These are phyloP conservation scores for Diaporthe vexans DNA, from an alignment of 2,329 filamentous ascomycete genomes.

Conservation along the genomic window DNA sequence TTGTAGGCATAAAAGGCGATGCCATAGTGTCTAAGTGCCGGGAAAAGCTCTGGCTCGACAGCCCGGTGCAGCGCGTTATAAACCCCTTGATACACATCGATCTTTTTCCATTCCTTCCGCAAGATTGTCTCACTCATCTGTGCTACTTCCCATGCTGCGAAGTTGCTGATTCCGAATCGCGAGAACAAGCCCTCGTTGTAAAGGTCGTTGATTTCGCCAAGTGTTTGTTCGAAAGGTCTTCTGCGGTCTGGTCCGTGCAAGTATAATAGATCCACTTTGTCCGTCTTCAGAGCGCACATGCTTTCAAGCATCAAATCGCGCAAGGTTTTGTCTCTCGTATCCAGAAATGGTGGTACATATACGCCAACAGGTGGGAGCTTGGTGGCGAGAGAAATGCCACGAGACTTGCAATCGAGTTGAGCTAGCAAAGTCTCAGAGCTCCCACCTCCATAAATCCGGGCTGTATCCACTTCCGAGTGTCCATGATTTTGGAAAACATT, in stretches of 20 bases:
- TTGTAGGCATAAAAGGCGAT: slow-evolving; percentile 58
- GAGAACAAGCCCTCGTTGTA: slow-evolving; percentile 60
- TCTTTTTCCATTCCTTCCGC: slow-evolving; percentile 56
- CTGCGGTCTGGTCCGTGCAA: slow-evolving; percentile 64
- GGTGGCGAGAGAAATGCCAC: slow-evolving; percentile 58
- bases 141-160: slow-evolving; percentile 60
- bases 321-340: slow-evolving; percentile 49
- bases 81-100: slow-evolving; percentile 61
- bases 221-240: slow-evolving; percentile 59
- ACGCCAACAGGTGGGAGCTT: slow-evolving; percentile 54
- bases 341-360: slow-evolving; percentile 40
- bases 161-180: slow-evolving; percentile 62
- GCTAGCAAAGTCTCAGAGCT: slow-evolving; percentile 70
- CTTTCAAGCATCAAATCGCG: slow-evolving; percentile 52
- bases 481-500: slow-evolving; percentile 76
- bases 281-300: slow-evolving; percentile 54
- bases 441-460: slow-evolving; percentile 74
- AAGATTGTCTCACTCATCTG: slow-evolving; percentile 61
- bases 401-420: slow-evolving; percentile 52
- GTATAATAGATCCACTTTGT: slow-evolving; percentile 62
- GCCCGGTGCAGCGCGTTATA: slow-evolving; percentile 45
- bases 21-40: slow-evolving; percentile 57
- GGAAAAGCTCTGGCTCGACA: slow-evolving; percentile 58
- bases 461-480: slow-evolving; percentile 79
- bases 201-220: slow-evolving; percentile 61